Base-by-base conservation (phyloP, 2,329 filamentous ascomycete genomes). In the Teratosphaeria viscida region DNA sequence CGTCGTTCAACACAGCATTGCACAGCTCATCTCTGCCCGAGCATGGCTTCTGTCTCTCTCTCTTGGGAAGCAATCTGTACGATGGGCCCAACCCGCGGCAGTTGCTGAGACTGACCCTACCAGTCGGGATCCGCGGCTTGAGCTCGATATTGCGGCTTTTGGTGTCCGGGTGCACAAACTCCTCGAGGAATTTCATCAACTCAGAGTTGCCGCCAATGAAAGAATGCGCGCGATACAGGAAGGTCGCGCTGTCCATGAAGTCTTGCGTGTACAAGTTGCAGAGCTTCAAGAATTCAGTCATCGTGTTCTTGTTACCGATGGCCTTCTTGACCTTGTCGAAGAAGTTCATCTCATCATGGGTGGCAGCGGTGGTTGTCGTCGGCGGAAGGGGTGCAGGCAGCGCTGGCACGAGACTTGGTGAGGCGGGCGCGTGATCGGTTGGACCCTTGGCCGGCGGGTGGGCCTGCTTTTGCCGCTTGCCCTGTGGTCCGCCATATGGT, bases 261-360 rank as follows among this genome's bases (percentile, higher is more conserved):
- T 95, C 92, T 68, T 95, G 89, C 26, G 89, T 94, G 77, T 90
- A 99, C 34, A 99, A 81, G 67, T 97, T 99, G 78, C 92, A 94
- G 6, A 99, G 84, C 77, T 99, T 99, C 64, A 99, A 77, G 74
- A 99, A 99, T 73, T 99, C 94, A 67, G 89, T 92, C 82, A 95
- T 95, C 2, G 87, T 87, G 59, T 90, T 88, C 72, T 95, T 89
- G 73, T 97, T 97, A 62, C 88, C 86, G 60, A 99, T 90, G 69
- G 88, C 92, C 75, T 99, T 99, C 81, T 96, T 97, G 19, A 94
- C 91, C 7, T 91, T 87, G 62, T 99, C 94, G 68, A 99, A 99
- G 76, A 97, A 97, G 1, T 85, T 85, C 57, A 97, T 81, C 70
- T 97, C 92, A 60, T 97, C 92, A 58, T 86, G 82, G 27, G 83